Conservation (phyloP, 1,284 basidiomycete genomes). For the Sphagnurus paluster region DNA sequence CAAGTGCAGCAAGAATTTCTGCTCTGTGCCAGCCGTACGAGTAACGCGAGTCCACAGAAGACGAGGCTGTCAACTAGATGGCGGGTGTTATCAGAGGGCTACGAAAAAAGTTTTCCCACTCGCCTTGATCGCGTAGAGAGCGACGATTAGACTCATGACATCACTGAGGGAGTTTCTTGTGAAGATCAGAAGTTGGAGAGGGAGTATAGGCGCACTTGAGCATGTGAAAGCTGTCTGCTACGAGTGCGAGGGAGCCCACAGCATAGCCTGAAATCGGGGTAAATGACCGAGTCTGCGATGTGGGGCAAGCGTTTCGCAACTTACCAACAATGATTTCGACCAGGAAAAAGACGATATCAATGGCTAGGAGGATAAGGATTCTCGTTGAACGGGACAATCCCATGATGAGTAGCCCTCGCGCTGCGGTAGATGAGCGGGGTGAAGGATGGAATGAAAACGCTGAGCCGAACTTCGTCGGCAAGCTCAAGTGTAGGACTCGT, state of each 20-base stretch:
- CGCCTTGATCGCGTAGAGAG: conserved; percentile 95
- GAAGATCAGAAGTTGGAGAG: conserved; percentile 8
- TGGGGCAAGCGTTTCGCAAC: conserved; percentile 17
- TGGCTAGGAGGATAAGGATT: conserved; percentile 80
- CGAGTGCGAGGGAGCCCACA: conserved; percentile 91
- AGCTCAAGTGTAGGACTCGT: neutral
- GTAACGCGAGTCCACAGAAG: conserved; percentile 61
- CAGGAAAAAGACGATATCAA: conserved; percentile 92
- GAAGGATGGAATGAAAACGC: neutral
- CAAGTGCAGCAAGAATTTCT: conserved; percentile 93
- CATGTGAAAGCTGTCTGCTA: conserved; percentile 99
- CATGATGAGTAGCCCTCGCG: conserved; percentile 9
- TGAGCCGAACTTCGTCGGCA: neutral
- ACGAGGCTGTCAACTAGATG: conserved; percentile 54
- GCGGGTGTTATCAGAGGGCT: neutral
- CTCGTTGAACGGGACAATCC: conserved; percentile 69
- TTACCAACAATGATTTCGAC: conserved; percentile 84
- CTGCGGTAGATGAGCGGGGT: neutral
- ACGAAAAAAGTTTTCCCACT: conserved; percentile 7
- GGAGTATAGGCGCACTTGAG: conserved; percentile 66
- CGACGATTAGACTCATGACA: conserved; percentile 93
- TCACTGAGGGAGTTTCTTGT: conserved; percentile 53
- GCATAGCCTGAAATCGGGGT: conserved; percentile 71
- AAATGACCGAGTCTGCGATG: neutral
- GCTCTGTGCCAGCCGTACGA: conserved; percentile 98